Conservation (phyloP, 2,329 filamentous ascomycete genomes). For the Penicillium psychrosexuale region DNA sequence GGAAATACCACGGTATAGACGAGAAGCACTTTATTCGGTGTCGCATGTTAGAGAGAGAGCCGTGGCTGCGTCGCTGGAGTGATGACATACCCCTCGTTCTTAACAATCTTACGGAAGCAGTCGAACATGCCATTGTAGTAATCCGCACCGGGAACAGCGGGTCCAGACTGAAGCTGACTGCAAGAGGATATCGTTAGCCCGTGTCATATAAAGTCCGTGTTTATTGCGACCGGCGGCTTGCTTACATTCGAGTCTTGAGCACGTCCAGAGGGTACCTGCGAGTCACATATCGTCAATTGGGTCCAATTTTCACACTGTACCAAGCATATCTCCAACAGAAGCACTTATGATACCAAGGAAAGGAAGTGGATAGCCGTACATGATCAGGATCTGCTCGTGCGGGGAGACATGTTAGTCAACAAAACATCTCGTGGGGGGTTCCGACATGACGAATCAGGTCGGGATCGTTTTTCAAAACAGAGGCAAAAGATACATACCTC, state of each 20-base stretch:
- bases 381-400: conserved; percentile 29
- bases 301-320: neutral
- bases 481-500: conserved; percentile 63
- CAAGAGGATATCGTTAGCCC: conserved; percentile 3
- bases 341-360: neutral
- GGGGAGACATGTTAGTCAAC: conserved; percentile 21
- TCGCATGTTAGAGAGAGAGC: neutral
- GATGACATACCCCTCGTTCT: conserved; percentile 76
- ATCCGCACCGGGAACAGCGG: conserved; percentile 66
- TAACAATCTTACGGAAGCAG: conserved; percentile 96
- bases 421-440: neutral
- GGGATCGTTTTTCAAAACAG: neutral
- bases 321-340: neutral
- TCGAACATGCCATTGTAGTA: conserved; percentile 96
- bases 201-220: conserved; percentile 5
- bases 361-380: conserved; percentile 18
- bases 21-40: conserved; percentile 62
- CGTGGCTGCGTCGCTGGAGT: neutral
- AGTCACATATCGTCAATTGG: conserved; percentile 11
- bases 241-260: conserved; percentile 93
- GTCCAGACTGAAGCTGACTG: conserved; percentile 82
- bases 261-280: conserved; percentile 96
- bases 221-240: conserved; percentile 14
- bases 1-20: conserved; percentile 91
- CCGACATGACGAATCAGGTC: neutral